Conservation (phyloP, 495 filamentous ascomycete genomes). For the Aspergillus avenaceus region DNA sequence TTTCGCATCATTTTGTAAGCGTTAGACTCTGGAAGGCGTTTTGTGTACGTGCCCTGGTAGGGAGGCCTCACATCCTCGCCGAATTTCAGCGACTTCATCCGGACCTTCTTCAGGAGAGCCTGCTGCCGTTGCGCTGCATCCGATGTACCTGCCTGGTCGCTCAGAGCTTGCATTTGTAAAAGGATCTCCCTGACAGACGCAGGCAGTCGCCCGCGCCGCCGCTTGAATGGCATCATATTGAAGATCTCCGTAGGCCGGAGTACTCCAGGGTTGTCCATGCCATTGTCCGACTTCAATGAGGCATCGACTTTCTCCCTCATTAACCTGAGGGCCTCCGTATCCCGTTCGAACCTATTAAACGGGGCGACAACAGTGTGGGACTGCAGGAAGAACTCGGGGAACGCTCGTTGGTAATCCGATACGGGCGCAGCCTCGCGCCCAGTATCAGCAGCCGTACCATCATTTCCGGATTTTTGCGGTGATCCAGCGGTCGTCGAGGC, state of each 20-base stretch:
- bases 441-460: slow-evolving; percentile 11
- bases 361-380: slow-evolving; percentile 60
- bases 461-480: slow-evolving; percentile 17
- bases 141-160: slow-evolving; percentile 11
- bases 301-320: slow-evolving; percentile 46
- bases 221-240: slow-evolving; percentile 49
- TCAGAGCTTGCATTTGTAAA: slow-evolving; percentile 41
- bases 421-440: slow-evolving; percentile 17
- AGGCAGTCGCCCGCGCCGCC: slow-evolving; percentile 46
- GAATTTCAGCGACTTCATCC: slow-evolving; percentile 78
- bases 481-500: slow-evolving; percentile 17
- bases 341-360: slow-evolving; percentile 47
- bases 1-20: slow-evolving; percentile 62
- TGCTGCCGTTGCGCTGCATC: slow-evolving; percentile 29
- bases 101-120: slow-evolving; percentile 56
- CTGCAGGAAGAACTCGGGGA: slow-evolving; percentile 75
- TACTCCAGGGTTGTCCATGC: slow-evolving; percentile 13
- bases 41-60: slow-evolving; percentile 82
- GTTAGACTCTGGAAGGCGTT: slow-evolving; percentile 39
- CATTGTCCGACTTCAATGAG: slow-evolving; percentile 29
- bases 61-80: slow-evolving; percentile 84
- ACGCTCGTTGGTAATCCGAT: slow-evolving; percentile 65
- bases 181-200: slow-evolving; percentile 67
- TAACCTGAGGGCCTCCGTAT: slow-evolving; percentile 48
- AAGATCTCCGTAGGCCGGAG: slow-evolving; percentile 59